A percentile compares a stretch with the other conserved stretches of the same genome.
Evolutionary conservation across 305 asterid species (phyloP).

Genomic region (Caryopteris hybrid): DNA sequence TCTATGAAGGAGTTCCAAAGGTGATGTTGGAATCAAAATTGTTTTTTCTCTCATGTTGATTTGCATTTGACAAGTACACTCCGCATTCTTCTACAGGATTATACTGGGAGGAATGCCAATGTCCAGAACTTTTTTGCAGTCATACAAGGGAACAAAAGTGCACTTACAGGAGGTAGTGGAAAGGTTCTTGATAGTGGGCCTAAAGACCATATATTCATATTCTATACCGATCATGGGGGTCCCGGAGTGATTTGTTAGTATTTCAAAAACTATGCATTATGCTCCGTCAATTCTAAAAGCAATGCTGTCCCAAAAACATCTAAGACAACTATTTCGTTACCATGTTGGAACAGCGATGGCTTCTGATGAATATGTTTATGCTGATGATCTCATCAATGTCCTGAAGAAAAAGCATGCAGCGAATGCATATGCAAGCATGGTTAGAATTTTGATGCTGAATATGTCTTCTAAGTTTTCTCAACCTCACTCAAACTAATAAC

Average conservation of each 20-base stretch:
- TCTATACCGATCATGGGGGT: slow-evolving; percentile 39
- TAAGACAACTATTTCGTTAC: not conserved
- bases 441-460: no score
- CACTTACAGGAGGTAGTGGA: slow-evolving; percentile 38
- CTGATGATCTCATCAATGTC: slow-evolving; percentile 28
- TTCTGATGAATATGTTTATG: slow-evolving; percentile 11
- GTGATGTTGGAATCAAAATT: slow-evolving; percentile 1
- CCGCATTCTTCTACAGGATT: slow-evolving; percentile 27
- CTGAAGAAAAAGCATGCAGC: slow-evolving; percentile 31
- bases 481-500: not conserved
- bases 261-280: not conserved
- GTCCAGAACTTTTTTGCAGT: slow-evolving; percentile 30
- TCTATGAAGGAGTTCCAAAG: slow-evolving; percentile 45
- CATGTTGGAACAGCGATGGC: slow-evolving; percentile 30
- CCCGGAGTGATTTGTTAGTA: slow-evolving; percentile 29
- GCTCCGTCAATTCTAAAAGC: not conserved
- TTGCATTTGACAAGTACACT: not conserved
- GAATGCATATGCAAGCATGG: slow-evolving; percentile 32
- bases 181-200: slow-evolving; percentile 37
- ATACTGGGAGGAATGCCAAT: slow-evolving; percentile 27
- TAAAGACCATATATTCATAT: slow-evolving; percentile 36
- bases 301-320: not conserved
- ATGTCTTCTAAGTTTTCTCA: no score
- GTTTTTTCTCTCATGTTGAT: not conserved
- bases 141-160: slow-evolving; percentile 34